A percentile compares a stretch with the other conserved stretches of the same genome.
Evolutionary conservation across 192 early-diverging fungal species (phyloP).

Genomic region (Backusella tuberculispora): DNA sequence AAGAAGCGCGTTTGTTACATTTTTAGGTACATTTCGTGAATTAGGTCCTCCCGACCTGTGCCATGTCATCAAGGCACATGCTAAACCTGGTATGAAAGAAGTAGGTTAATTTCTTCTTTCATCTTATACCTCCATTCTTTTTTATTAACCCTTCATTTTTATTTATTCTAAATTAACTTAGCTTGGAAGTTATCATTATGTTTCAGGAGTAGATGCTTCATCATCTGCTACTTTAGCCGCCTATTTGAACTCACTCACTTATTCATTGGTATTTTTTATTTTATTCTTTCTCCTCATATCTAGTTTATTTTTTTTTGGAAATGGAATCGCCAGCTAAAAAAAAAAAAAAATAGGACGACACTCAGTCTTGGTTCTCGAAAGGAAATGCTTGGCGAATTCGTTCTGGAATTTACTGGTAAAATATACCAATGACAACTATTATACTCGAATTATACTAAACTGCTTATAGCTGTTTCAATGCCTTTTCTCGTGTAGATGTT

Average conservation of each 20-base stretch:
- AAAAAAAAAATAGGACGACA: constrained; percentile 53
- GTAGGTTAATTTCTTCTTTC: constrained; percentile 47
- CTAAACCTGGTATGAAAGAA: constrained; percentile 77
- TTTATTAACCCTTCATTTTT: background rate
- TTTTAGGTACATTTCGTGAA: constrained; percentile 80
- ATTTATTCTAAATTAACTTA: constrained; percentile 40
- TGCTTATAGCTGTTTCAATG: constrained; percentile 87
- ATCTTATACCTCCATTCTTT: background rate
- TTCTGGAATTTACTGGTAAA: constrained; percentile 71
- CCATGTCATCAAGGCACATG: constrained; percentile 93
- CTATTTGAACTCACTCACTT: constrained; percentile 95
- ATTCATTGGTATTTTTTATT: constrained; percentile 65
- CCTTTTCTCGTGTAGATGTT: constrained; percentile 95
- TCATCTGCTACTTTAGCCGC: constrained; percentile 98
- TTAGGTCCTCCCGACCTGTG: constrained; percentile 98
- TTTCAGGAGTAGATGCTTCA: constrained; percentile 81
- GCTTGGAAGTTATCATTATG: constrained; percentile 86
- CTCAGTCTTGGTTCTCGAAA: constrained; percentile 70
- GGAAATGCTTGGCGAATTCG: constrained; percentile 64
- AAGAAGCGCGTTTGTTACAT: constrained; percentile 12
- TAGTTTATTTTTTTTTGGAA: background rate
- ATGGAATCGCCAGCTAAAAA: background rate
- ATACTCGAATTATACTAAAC: background rate
- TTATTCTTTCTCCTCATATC: background rate
- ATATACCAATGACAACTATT: background rate